A percentile compares a stretch with the other conserved stretches of the same genome.
These are phyloP conservation scores for Proliferodiscus dingleyae DNA, from an alignment of 2,329 filamentous ascomycete species.

Conservation along the genomic window DNA sequence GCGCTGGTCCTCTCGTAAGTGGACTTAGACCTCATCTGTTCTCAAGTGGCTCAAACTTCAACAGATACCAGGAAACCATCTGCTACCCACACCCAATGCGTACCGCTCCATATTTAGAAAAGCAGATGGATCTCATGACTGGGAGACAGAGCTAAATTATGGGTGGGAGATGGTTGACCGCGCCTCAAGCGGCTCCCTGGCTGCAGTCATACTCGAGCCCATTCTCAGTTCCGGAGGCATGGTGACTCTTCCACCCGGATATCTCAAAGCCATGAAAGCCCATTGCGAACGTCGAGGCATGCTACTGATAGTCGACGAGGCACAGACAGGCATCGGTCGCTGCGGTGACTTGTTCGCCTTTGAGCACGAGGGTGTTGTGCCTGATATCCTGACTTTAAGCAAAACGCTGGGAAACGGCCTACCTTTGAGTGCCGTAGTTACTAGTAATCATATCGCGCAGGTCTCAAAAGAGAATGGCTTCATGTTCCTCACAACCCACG, in stretches of 20 bases:
- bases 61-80: constrained; percentile 50
- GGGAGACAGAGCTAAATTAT: constrained; percentile 59
- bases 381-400: constrained; percentile 55
- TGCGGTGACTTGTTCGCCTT: constrained; percentile 56
- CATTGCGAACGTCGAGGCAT: constrained; percentile 51
- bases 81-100: constrained; percentile 54
- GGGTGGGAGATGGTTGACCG: constrained; percentile 57
- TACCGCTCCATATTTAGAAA: constrained; percentile 59
- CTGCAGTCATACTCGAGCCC: constrained; percentile 58
- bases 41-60: neutral
- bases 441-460: constrained; percentile 47
- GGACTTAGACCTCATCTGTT: neutral
- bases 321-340: constrained; percentile 53
- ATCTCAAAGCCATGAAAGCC: constrained; percentile 49
- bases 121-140: constrained; percentile 57
- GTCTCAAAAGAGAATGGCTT: constrained; percentile 45
- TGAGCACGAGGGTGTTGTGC: constrained; percentile 47
- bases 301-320: constrained; percentile 56
- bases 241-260: constrained; percentile 53
- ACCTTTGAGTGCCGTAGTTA: constrained; percentile 53
- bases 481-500: constrained; percentile 56
- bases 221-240: constrained; percentile 53
- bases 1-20: constrained; percentile 35
- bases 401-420: constrained; percentile 59
- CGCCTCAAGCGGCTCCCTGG: constrained; percentile 49